A percentile compares a stretch with the other conserved stretches of the same genome.
Evolutionary conservation across 805 yeast genomes (phyloP).

Genomic region (Pichia scutulata): DNA sequence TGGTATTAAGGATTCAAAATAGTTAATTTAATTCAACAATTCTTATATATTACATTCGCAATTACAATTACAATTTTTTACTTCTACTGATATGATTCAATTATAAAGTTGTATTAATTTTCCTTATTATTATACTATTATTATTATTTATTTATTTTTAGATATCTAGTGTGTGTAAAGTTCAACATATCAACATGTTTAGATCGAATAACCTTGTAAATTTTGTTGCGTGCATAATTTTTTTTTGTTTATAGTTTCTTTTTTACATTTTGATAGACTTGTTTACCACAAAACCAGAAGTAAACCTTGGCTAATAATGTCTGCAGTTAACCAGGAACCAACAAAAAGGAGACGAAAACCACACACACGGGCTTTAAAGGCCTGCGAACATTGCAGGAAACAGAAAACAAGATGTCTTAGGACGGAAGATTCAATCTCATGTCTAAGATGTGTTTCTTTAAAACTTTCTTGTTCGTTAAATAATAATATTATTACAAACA

Average conservation of each 20-base stretch:
- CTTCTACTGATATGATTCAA: neutral
- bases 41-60: neutral
- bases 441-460: slow-evolving; percentile 11
- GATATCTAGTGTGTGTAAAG: neutral
- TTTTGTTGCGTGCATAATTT: neutral
- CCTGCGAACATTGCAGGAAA: slow-evolving; percentile 10
- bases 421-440: slow-evolving; percentile 2
- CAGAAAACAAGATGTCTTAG: slow-evolving; percentile 13
- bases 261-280: too few species aligned
- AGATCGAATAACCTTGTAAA: neutral
- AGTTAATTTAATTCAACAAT: neutral
- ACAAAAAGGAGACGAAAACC: slow-evolving; percentile 4
- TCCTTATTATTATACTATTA: neutral
- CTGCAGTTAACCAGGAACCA: neutral
- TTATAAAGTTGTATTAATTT: neutral
- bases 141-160: neutral
- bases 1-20: slow-evolving; percentile 50
- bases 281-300: neutral
- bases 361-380: slow-evolving; percentile 11
- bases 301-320: neutral
- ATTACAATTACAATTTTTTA: neutral
- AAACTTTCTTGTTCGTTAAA: slow-evolving; percentile 8
- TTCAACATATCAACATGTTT: neutral
- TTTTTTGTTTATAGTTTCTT: too few species aligned
- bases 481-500: neutral